Percentiles rank a stretch among this genome's conserved stretches.
Conservation (phyloP, 352 stramenopile genomes). For the Phytopythium boreale region DNA sequence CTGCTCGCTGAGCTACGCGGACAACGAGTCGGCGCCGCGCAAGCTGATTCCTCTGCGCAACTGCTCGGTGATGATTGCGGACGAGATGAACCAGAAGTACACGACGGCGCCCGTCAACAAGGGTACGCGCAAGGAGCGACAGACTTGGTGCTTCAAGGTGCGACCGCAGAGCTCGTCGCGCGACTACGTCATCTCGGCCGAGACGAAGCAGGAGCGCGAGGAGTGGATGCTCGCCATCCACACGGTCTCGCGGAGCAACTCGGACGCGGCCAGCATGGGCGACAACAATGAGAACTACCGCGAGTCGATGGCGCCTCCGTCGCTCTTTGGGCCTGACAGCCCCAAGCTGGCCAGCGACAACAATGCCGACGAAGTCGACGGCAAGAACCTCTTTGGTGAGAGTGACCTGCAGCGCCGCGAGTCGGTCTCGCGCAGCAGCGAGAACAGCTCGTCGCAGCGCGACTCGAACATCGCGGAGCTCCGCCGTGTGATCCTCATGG, state of each 20-base stretch:
- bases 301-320: conserved; percentile 12
- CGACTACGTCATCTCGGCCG: conserved; percentile 81
- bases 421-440: conserved; percentile 53
- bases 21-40: conserved; percentile 57
- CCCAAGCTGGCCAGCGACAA: conserved; percentile 28
- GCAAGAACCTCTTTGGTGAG: conserved; percentile 32
- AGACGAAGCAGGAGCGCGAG: conserved; percentile 88
- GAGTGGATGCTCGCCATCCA: conserved; percentile 88
- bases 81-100: conserved; percentile 87
- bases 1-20: conserved; percentile 76
- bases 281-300: conserved; percentile 22
- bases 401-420: conserved; percentile 44
- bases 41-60: conserved; percentile 74
- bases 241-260: conserved; percentile 33
- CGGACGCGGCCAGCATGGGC: conserved; percentile 11
- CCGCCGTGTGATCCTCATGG: conserved; percentile 75
- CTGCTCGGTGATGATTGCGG: conserved; percentile 64
- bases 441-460: conserved; percentile 44
- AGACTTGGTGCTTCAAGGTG: conserved; percentile 88
- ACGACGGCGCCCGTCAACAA: conserved; percentile 85
- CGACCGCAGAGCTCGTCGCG: conserved; percentile 66
- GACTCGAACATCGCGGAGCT: conserved; percentile 61
- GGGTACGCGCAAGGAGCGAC: conserved; percentile 69
- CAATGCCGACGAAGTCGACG: conserved; percentile 47
- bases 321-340: conserved; percentile 19